A percentile compares a stretch with the other conserved stretches of the same genome.
These are phyloP conservation scores for Dothidotthia symphoricarpi DNA, from an alignment of 2,329 filamentous ascomycete species.

Conservation along the genomic window DNA sequence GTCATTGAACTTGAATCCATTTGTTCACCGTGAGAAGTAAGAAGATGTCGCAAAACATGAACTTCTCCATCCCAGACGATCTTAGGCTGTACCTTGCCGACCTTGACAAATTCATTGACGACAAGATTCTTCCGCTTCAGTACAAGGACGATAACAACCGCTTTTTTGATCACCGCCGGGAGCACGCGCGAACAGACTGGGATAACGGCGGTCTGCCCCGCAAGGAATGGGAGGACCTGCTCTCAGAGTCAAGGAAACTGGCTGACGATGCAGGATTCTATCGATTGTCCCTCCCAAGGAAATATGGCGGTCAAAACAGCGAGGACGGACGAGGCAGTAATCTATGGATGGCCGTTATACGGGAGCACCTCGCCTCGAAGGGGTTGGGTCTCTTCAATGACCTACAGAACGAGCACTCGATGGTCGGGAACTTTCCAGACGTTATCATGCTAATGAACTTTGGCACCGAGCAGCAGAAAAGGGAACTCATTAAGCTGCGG, in stretches of 20 bases:
- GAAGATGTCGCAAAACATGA: constrained; percentile 7
- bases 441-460: constrained; percentile 63
- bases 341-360: constrained; percentile 62
- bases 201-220: constrained; percentile 57
- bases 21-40: not conserved
- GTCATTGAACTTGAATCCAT: not conserved
- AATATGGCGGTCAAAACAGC: constrained; percentile 56
- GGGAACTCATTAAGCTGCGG: constrained; percentile 53
- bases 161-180: constrained; percentile 65
- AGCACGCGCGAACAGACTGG: constrained; percentile 63
- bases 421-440: constrained; percentile 63
- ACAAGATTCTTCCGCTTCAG: constrained; percentile 56
- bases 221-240: constrained; percentile 58
- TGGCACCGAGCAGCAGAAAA: constrained; percentile 55
- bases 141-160: constrained; percentile 58
- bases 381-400: constrained; percentile 63
- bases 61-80: constrained; percentile 55
- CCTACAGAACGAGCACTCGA: constrained; percentile 62
- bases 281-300: constrained; percentile 56
- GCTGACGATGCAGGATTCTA: constrained; percentile 62
- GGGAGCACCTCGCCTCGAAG: constrained; percentile 59
- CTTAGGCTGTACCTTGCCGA: constrained; percentile 49
- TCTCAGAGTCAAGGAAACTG: constrained; percentile 50
- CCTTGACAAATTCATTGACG: constrained; percentile 59
- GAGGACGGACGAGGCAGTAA: constrained; percentile 50